These are phyloP conservation scores for Verbascum thapsus DNA, from an alignment of 257 asterid genomes.

Conservation along the genomic window DNA sequence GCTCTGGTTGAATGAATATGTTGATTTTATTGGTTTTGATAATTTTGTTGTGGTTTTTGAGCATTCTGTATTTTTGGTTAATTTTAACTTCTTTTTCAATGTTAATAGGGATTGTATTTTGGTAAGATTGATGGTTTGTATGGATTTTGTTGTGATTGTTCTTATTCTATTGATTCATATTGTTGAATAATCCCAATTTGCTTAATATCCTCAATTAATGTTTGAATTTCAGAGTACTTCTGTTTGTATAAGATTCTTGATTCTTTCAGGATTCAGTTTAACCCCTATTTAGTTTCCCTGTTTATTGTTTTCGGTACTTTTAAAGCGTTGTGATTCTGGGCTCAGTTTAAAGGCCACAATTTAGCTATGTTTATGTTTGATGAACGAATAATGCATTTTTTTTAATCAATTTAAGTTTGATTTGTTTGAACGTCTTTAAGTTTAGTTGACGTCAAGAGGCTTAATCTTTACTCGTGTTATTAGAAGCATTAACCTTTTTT, in stretches of 20 bases:
- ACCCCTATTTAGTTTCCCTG: not conserved
- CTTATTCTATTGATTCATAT: not conserved
- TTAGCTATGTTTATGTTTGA: not conserved
- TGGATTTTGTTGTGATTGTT: not conserved
- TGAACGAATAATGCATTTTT: not conserved
- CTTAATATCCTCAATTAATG: not conserved
- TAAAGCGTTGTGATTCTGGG: conserved; percentile 9
- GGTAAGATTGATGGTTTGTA: conserved; percentile 12
- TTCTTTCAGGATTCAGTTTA: not conserved
- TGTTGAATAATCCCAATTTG: not conserved
- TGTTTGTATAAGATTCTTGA: not conserved
- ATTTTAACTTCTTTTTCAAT: conserved; percentile 16
- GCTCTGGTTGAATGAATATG: not conserved
- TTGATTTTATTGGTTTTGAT: conserved; percentile 22
- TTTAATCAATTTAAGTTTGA: not conserved
- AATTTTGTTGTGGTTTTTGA: conserved; percentile 11
- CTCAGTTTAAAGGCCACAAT: not conserved
- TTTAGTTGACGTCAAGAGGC: too few relatives aligned
- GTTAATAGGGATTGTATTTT: conserved; percentile 16
- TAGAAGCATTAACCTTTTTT: too few relatives aligned
- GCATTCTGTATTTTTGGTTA: conserved; percentile 19
- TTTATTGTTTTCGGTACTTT: not conserved
- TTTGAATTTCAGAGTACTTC: not conserved
- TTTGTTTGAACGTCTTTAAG: too few relatives aligned
- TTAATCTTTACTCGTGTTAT: too few relatives aligned